A percentile compares a stretch with the other conserved stretches of the same genome.
Conservation (phyloP, 768 basidiomycete species). For the Roridomyces roridus region DNA sequence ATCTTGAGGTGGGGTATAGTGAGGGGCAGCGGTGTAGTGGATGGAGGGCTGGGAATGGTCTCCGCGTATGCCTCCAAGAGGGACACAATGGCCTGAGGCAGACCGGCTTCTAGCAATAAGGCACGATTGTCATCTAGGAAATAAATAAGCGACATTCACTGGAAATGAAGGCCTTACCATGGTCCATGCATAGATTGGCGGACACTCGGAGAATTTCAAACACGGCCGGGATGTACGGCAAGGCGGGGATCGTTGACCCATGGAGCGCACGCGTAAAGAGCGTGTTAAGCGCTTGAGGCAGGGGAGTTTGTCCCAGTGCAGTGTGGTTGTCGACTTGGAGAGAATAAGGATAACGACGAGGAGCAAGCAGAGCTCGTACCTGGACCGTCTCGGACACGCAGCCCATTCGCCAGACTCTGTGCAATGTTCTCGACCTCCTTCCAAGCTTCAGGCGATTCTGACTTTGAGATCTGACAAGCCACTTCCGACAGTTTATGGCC, state of each 20-base stretch:
- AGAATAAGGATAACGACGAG: slow-evolving; percentile 21
- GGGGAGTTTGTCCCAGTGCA: slow-evolving; percentile 63
- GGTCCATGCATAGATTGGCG: slow-evolving; percentile 87
- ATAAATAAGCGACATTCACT: background rate
- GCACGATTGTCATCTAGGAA: slow-evolving; percentile 75
- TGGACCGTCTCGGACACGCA: slow-evolving; percentile 61
- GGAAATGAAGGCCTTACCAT: slow-evolving; percentile 52
- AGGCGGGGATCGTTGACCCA: slow-evolving; percentile 51
- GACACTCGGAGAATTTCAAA: slow-evolving; percentile 78
- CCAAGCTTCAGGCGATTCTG: slow-evolving; percentile 52
- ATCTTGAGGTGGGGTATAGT: slow-evolving; percentile 71
- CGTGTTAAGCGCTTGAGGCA: slow-evolving; percentile 70
- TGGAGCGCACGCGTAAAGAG: slow-evolving; percentile 63
- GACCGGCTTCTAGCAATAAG: slow-evolving; percentile 69
- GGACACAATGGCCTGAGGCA: slow-evolving; percentile 70
- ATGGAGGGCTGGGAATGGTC: slow-evolving; percentile 41
- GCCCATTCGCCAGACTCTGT: slow-evolving; percentile 63
- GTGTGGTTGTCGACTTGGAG: slow-evolving; percentile 73
- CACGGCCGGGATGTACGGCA: slow-evolving; percentile 54
- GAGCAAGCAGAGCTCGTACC: slow-evolving; percentile 41
- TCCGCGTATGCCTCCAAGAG: slow-evolving; percentile 75
- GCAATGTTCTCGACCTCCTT: slow-evolving; percentile 55
- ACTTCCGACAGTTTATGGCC: slow-evolving; percentile 44
- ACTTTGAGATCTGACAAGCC: slow-evolving; percentile 32
- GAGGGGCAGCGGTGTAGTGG: slow-evolving; percentile 51